Conservation (phyloP, 1,139 yeast species). For the Yamadazyma diddensiae region DNA sequence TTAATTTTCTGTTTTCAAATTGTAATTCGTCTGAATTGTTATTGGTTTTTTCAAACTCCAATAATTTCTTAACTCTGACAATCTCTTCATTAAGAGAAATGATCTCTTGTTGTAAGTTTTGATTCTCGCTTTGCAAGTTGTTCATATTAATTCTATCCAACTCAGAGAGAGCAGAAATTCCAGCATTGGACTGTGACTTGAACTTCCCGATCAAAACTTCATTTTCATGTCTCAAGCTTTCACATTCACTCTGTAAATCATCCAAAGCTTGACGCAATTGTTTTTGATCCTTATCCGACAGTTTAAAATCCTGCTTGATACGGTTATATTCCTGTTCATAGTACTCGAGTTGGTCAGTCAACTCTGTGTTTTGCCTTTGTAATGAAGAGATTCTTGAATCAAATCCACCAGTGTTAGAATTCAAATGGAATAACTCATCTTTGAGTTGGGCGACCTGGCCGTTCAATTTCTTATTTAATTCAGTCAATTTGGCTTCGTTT, state of each 20-base stretch:
- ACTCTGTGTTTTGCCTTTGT: constrained; percentile 19
- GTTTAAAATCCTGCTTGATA: constrained; percentile 20
- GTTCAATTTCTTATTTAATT: constrained; percentile 19
- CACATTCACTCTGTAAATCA: constrained; percentile 11
- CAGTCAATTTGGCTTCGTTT: constrained; percentile 17
- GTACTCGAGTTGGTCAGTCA: constrained; percentile 22
- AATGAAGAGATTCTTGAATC: constrained; percentile 10
- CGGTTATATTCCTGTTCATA: constrained; percentile 27
- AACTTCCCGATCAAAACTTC: constrained; percentile 8
- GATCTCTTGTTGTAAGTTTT: constrained; percentile 9
- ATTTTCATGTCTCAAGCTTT: constrained; percentile 20
- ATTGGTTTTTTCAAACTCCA: constrained; percentile 13
- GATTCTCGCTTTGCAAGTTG: constrained; percentile 20
- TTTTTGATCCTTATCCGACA: constrained; percentile 14
- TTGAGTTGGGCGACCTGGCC: constrained; percentile 18
- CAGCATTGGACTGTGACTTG: constrained; percentile 5
- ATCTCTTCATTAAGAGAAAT: constrained; percentile 9
- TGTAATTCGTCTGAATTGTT: constrained; percentile 12
- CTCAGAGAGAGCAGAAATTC: constrained; percentile 19
- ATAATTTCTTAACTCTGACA: constrained; percentile 13
- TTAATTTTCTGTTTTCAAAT: constrained; percentile 28
- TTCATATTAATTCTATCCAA: constrained; percentile 21
- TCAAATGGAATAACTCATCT: constrained; percentile 19
- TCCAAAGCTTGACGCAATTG: constrained; percentile 12
- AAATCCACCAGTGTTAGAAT: constrained; percentile 14